These are phyloP conservation scores for Penicillium psychrofluorescens DNA, from an alignment of 495 filamentous ascomycete species.

Conservation along the genomic window DNA sequence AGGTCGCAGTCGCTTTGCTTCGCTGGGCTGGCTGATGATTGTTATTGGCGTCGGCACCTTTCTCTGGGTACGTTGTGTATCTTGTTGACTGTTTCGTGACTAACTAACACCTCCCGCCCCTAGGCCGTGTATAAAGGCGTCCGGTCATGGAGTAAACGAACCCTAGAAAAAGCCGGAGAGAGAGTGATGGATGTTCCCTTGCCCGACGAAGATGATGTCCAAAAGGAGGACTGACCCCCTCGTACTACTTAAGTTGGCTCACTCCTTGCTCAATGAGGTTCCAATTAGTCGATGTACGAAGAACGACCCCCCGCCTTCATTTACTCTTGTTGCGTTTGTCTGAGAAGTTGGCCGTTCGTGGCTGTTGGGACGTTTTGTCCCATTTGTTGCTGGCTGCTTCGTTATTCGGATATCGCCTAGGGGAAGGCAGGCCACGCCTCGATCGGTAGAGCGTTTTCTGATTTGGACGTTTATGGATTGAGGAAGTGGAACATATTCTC, in stretches of 20 bases:
- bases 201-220: slow-evolving; percentile 63
- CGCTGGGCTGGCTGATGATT: slow-evolving; percentile 70
- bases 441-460: slow-evolving; percentile 19
- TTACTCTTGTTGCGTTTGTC: slow-evolving; percentile 20
- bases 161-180: slow-evolving; percentile 69
- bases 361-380: slow-evolving; percentile 33
- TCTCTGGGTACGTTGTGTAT: slow-evolving; percentile 57
- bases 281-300: slow-evolving; percentile 95
- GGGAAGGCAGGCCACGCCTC: slow-evolving; percentile 35
- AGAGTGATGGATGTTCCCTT: slow-evolving; percentile 73
- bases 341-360: slow-evolving; percentile 17
- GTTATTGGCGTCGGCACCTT: slow-evolving; percentile 76
- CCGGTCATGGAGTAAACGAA: slow-evolving; percentile 57
- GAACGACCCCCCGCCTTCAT: slow-evolving; percentile 46
- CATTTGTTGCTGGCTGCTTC: slow-evolving; percentile 24
- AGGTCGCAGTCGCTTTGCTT: slow-evolving; percentile 65
- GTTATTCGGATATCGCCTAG: slow-evolving; percentile 18
- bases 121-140: slow-evolving; percentile 78
- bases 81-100: neutral
- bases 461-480: slow-evolving; percentile 17
- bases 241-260: slow-evolving; percentile 73
- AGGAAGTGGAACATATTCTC: slow-evolving; percentile 23
- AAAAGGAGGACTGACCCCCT: slow-evolving; percentile 13
- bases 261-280: slow-evolving; percentile 62
- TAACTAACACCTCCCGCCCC: slow-evolving; percentile 15